phyloP scores from a whole-genome alignment of 1,139 yeast species.

The Candida sojae region DNA sequence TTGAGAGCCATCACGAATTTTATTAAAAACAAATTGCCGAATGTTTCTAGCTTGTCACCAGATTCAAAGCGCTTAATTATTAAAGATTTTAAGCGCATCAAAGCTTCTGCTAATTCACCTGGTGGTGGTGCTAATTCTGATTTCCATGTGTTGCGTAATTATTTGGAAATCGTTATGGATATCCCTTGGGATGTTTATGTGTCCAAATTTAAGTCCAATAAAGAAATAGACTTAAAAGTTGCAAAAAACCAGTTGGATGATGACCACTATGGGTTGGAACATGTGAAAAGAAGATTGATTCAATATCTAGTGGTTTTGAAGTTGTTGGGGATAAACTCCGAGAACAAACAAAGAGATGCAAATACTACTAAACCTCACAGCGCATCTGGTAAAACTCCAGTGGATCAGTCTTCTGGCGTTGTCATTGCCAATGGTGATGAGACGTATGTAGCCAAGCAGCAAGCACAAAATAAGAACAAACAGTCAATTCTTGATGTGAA shows the following conservation, averaged over 20 bases:
- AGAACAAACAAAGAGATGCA: slow-evolving; percentile 19
- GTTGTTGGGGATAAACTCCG: slow-evolving; percentile 51
- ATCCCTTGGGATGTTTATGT: slow-evolving; percentile 60
- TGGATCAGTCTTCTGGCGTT: slow-evolving; percentile 20
- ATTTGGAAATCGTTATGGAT: slow-evolving; percentile 69
- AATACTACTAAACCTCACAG: not conserved
- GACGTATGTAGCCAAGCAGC: slow-evolving; percentile 27
- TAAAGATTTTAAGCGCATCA: slow-evolving; percentile 66
- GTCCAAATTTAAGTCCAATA: slow-evolving; percentile 39
- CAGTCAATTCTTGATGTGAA: slow-evolving; percentile 18
- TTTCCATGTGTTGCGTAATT: slow-evolving; percentile 70
- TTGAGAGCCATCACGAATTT: slow-evolving; percentile 46
- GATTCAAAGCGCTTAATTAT: slow-evolving; percentile 61
- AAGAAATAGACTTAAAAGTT: slow-evolving; percentile 49
- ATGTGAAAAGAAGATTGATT: slow-evolving; percentile 77
- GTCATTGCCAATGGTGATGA: slow-evolving; percentile 42
- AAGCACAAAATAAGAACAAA: slow-evolving; percentile 28
- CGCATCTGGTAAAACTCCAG: not conserved
- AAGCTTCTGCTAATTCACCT: slow-evolving; percentile 47
- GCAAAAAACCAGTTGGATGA: slow-evolving; percentile 67
- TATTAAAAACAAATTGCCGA: slow-evolving; percentile 47
- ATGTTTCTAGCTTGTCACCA: slow-evolving; percentile 31
- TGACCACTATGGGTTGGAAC: slow-evolving; percentile 83
- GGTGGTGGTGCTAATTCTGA: slow-evolving; percentile 62
- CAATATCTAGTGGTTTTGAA: slow-evolving; percentile 82